phyloP scores from a whole-genome alignment of 805 yeast genomes.

The Hanseniaspora osmophila region DNA sequence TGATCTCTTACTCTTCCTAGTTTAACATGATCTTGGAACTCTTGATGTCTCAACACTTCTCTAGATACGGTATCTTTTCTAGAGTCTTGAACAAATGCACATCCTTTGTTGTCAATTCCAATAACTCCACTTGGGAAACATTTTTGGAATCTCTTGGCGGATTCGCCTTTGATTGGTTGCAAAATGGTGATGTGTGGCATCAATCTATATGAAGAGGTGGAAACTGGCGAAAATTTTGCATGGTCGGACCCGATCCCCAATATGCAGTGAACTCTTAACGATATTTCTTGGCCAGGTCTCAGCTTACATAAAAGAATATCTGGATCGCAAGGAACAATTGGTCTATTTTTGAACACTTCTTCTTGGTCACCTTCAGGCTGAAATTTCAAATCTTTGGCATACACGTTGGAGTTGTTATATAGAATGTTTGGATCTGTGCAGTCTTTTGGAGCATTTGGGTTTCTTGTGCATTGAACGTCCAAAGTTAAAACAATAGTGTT shows the following conservation, averaged over 20 bases:
- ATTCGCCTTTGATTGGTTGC: conserved; percentile 59
- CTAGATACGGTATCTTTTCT: conserved; percentile 94
- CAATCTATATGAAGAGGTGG: conserved; percentile 90
- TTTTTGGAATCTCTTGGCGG: conserved; percentile 65
- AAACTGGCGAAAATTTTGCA: conserved; percentile 93
- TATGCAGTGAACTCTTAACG: conserved; percentile 78
- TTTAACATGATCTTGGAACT: conserved; percentile 77
- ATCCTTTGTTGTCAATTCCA: conserved; percentile 43
- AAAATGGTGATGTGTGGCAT: conserved; percentile 74
- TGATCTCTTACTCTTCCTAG: conserved; percentile 86
- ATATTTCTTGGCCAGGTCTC: conserved; percentile 93
- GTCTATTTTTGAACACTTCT: conserved; percentile 49
- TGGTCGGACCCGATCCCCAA: conserved; percentile 90
- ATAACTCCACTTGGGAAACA: conserved; percentile 93
- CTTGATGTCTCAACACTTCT: conserved; percentile 88
- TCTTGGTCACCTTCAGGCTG: conserved; percentile 85
- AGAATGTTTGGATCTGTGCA: conserved; percentile 71
- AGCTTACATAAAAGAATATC: conserved; percentile 81
- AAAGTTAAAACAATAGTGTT: conserved; percentile 79
- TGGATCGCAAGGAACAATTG: conserved; percentile 73
- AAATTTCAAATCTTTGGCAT: conserved; percentile 78
- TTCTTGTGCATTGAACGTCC: conserved; percentile 71
- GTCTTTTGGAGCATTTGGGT: conserved; percentile 67
- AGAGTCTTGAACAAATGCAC: conserved; percentile 76
- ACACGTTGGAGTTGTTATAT: conserved; percentile 73